Evolutionary conservation across 345 rosid species (phyloP), one percentile per base, ranked within the genome.

Genomic region (Geranium rotundifolium): DNA sequence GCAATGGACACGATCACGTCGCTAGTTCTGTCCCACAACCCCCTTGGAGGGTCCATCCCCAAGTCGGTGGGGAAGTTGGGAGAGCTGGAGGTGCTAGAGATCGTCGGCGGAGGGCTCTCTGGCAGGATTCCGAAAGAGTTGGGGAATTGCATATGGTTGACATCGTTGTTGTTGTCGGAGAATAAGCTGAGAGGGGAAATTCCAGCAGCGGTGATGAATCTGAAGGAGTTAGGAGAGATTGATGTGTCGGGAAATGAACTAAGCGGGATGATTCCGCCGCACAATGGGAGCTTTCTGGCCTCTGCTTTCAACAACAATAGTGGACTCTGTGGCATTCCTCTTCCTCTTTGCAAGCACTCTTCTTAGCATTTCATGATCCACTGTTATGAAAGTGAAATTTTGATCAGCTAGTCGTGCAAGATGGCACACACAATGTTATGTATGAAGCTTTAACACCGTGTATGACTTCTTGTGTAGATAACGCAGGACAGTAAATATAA

Each of bases 241-340:
- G n/a, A n/a, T n/a, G n/a, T n/a, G n/a, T n/a, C n/a, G n/a, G n/a
- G n/a, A n/a, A n/a, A n/a, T n/a, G n/a, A n/a, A n/a, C n/a, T n/a
- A n/a, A n/a, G n/a, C n/a, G n/a, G n/a, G n/a, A n/a, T n/a, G n/a
- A n/a, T n/a, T n/a, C n/a, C n/a, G n/a, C n/a, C n/a, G n/a, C 85
- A 82, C 30, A 71, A 65, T 59, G 71, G 65, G 58, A 60, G 2
- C 4, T 54, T 85, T 63, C 84, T 85, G 12, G 81, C 46, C 0
- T 77, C 82, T 60, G 71, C 81, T 1, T 81, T 81, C 63, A 30
- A 27, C 54, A 64, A 74, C 30, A 85, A 81, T 63, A 66, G 65
- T 31, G 81, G 82, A 8, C 74, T 80, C 58, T 85, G 87, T 58
- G 87, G 77, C n/a, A 29, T 65, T 58, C 85, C 87, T 17, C 84